Percentiles rank a stretch among this genome's conserved stretches.
Evolutionary conservation across 805 yeast genomes (phyloP).

Genomic region (Lipomyces japonicus): DNA sequence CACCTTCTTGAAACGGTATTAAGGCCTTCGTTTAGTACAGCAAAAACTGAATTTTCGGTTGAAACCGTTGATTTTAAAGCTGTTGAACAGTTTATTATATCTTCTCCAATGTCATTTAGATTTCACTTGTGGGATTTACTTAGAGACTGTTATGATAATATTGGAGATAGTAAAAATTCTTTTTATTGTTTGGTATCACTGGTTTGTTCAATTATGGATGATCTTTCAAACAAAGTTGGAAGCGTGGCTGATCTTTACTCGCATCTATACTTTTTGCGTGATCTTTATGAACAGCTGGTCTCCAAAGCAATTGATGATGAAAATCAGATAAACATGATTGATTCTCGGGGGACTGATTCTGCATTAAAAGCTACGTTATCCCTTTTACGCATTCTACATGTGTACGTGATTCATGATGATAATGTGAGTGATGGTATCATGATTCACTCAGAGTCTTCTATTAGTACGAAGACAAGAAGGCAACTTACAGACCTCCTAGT

Average conservation of each 20-base stretch:
- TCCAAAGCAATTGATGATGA: slow-evolving; percentile 12
- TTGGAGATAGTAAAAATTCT: slow-evolving; percentile 4
- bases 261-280: too few relatives aligned
- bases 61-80: slow-evolving; percentile 7
- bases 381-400: slow-evolving; percentile 37
- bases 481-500: slow-evolving; percentile 36
- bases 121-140: slow-evolving; percentile 57
- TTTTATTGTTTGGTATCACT: slow-evolving; percentile 13
- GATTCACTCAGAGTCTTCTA: slow-evolving; percentile 33
- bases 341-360: neutral
- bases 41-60: neutral
- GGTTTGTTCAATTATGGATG: slow-evolving; percentile 7
- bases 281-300: too few relatives aligned
- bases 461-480: slow-evolving; percentile 35
- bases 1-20: slow-evolving; percentile 48
- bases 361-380: slow-evolving; percentile 29
- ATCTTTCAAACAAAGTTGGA: too few relatives aligned
- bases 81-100: slow-evolving; percentile 44
- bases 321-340: neutral
- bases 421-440: slow-evolving; percentile 31
- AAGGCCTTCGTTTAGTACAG: slow-evolving; percentile 30
- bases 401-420: slow-evolving; percentile 36
- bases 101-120: slow-evolving; percentile 62
- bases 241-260: too few relatives aligned
- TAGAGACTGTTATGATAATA: slow-evolving; percentile 14